Conservation (phyloP, 305 asterid genomes). For the Fraxinus dipetala region DNA sequence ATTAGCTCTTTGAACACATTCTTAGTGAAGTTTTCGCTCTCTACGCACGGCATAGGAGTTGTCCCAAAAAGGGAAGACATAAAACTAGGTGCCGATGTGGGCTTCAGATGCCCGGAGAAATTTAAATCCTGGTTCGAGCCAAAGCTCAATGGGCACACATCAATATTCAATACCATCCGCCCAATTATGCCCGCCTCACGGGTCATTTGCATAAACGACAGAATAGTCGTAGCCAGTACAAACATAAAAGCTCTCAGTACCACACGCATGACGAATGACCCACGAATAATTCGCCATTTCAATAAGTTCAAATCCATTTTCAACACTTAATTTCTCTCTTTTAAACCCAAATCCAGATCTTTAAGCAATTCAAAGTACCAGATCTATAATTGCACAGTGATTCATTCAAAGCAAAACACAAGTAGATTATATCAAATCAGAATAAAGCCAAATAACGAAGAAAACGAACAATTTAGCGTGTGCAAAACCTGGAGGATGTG, state of each 20-base stretch:
- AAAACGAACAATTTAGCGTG: slow-evolving; percentile 56
- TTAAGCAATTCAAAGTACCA: slow-evolving; percentile 22
- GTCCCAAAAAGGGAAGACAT: slow-evolving; percentile 30
- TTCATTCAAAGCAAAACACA: slow-evolving; percentile 29
- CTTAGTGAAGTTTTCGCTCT: slow-evolving; percentile 39
- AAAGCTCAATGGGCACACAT: slow-evolving; percentile 50
- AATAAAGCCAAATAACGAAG: slow-evolving; percentile 23
- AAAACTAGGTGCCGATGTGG: slow-evolving; percentile 22
- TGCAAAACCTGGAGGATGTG: slow-evolving; percentile 97
- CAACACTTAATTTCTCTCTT: neutral
- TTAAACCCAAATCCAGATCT: slow-evolving; percentile 22
- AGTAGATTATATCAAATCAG: slow-evolving; percentile 17
- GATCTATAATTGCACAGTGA: slow-evolving; percentile 30
- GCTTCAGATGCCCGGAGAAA: slow-evolving; percentile 33
- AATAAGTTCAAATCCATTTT: slow-evolving; percentile 49
- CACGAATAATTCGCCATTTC: slow-evolving; percentile 54
- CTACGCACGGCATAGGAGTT: slow-evolving; percentile 17
- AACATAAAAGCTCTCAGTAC: slow-evolving; percentile 58
- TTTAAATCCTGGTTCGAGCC: slow-evolving; percentile 30
- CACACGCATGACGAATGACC: slow-evolving; percentile 48
- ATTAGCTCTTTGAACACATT: slow-evolving; percentile 53
- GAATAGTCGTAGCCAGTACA: slow-evolving; percentile 46
- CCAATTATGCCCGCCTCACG: slow-evolving; percentile 40
- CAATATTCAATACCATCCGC: slow-evolving; percentile 32
- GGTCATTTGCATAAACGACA: slow-evolving; percentile 50